Evolutionary conservation across 2,329 filamentous ascomycete genomes (phyloP).

Genomic region (Coleophoma eucalyptorum): DNA sequence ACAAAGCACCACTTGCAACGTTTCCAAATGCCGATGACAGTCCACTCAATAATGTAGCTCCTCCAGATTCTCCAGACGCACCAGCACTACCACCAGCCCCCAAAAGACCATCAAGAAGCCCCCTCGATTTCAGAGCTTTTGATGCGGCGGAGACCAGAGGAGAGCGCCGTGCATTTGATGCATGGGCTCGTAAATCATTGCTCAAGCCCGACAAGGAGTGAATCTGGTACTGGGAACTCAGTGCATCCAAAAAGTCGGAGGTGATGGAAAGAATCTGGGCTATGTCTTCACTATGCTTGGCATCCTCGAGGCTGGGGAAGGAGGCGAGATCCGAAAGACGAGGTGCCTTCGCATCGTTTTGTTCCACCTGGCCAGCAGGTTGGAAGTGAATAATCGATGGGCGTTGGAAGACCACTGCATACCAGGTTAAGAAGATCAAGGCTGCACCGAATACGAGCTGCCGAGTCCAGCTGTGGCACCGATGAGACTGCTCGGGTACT

Average conservation of each 20-base stretch:
- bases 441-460: background rate
- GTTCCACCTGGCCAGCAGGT: background rate
- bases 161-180: background rate
- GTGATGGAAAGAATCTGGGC: background rate
- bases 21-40: background rate
- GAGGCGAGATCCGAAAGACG: background rate
- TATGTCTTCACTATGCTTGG: background rate
- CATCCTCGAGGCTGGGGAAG: background rate
- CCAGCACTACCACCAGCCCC: background rate
- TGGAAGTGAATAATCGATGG: background rate
- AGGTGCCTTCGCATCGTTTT: background rate
- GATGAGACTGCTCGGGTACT: background rate
- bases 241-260: background rate
- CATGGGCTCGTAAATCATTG: background rate
- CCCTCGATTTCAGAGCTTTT: background rate
- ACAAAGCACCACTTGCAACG: background rate
- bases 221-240: background rate
- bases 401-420: background rate
- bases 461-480: background rate
- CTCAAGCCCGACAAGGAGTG: background rate
- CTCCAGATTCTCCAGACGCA: background rate
- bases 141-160: background rate
- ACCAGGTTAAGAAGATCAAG: background rate
- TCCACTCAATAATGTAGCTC: background rate
- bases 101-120: background rate